Conservation (phyloP, 2,329 filamentous ascomycete species). For the Didymella segeticola region DNA sequence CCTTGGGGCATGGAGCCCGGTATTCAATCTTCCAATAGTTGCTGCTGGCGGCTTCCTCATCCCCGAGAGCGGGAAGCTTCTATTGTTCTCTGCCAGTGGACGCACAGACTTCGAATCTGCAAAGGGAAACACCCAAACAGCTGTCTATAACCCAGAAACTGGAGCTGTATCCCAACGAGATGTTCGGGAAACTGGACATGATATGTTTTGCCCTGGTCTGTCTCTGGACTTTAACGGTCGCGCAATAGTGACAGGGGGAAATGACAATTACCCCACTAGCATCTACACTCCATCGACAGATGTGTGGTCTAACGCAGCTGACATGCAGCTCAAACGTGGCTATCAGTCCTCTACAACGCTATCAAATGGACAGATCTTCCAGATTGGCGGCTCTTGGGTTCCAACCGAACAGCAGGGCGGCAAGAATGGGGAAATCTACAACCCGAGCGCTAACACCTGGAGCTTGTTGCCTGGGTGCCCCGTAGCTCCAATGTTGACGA, state of each 20-base stretch:
- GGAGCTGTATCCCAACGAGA: slow-evolving; percentile 29
- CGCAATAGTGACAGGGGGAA: slow-evolving; percentile 63
- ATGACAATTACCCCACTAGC: slow-evolving; percentile 57
- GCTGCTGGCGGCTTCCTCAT: not conserved
- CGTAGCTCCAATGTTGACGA: slow-evolving; percentile 60
- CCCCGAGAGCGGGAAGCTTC: not conserved
- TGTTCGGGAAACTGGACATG: slow-evolving; percentile 55
- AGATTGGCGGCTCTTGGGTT: slow-evolving; percentile 65
- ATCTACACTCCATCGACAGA: slow-evolving; percentile 50
- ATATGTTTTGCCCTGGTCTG: slow-evolving; percentile 66
- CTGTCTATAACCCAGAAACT: slow-evolving; percentile 40
- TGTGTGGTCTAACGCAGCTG: slow-evolving; percentile 55
- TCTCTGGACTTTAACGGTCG: slow-evolving; percentile 56
- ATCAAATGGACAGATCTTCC: slow-evolving; percentile 63
- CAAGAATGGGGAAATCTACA: slow-evolving; percentile 62
- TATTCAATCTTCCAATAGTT: not conserved
- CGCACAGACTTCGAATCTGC: not conserved
- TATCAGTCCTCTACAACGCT: slow-evolving; percentile 61
- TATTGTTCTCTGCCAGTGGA: not conserved
- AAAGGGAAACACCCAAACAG: slow-evolving; percentile 34
- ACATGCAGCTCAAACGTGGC: slow-evolving; percentile 66
- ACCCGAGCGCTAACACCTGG: slow-evolving; percentile 57
- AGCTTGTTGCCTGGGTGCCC: slow-evolving; percentile 52
- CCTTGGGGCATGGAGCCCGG: not conserved
- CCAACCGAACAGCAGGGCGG: slow-evolving; percentile 44